Evolutionary conservation across 1,139 yeast genomes (phyloP).

Genomic region (Nematodospora anomalae): DNA sequence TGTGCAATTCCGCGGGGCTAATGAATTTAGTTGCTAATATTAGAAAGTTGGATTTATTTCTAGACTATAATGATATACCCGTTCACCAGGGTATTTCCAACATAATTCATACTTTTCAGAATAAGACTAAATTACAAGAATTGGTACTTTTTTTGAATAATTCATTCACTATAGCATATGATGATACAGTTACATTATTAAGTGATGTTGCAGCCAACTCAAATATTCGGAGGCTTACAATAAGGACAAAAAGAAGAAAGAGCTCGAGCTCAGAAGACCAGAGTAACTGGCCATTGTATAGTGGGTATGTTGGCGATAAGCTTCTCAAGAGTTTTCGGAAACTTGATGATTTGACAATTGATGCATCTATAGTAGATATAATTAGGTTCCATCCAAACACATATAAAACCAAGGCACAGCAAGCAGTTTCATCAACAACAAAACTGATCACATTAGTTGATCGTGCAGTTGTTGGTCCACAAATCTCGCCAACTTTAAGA

Average conservation of each 20-base stretch:
- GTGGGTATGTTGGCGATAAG: conserved; percentile 11
- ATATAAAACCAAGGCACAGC: not conserved
- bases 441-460: conserved; percentile 18
- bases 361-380: conserved; percentile 15
- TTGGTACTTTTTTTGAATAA: conserved; percentile 11
- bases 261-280: conserved; percentile 7
- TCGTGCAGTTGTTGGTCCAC: conserved; percentile 20
- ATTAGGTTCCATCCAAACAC: conserved; percentile 11
- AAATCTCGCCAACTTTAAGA: conserved; percentile 14
- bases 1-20: conserved; percentile 9
- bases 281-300: conserved; percentile 13
- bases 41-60: conserved; percentile 25
- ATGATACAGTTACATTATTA: conserved; percentile 19
- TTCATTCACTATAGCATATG: conserved; percentile 11
- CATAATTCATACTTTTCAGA: conserved; percentile 5
- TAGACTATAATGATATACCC: conserved; percentile 24
- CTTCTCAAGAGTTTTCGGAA: conserved; percentile 9
- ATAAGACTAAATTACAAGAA: conserved; percentile 6
- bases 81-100: conserved; percentile 4
- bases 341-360: conserved; percentile 15
- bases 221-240: conserved; percentile 14
- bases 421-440: not conserved
- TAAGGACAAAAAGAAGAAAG: conserved; percentile 19
- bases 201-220: conserved; percentile 11
- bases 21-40: conserved; percentile 14